A percentile compares a stretch with the other conserved stretches of the same genome.
These are phyloP conservation scores for Verbena officinalis DNA, from an alignment of 257 asterid species.

Conservation along the genomic window DNA sequence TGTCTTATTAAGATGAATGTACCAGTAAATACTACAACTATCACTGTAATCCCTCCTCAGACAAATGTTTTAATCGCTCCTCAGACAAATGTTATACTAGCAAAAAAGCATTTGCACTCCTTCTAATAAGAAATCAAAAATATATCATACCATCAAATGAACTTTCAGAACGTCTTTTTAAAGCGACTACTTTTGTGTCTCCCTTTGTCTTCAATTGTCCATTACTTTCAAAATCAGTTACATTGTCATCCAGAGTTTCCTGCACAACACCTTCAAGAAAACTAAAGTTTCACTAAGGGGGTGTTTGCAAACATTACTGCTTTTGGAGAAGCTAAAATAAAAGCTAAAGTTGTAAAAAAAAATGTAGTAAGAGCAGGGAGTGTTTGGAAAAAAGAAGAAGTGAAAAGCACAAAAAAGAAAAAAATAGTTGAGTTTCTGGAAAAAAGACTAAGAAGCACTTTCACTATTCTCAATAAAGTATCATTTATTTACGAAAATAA, in stretches of 20 bases:
- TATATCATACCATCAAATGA: conserved; percentile 50
- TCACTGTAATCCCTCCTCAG: conserved; percentile 16
- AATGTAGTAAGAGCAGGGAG: no score
- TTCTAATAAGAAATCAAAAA: not conserved
- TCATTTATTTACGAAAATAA: no score
- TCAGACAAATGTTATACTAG: conserved; percentile 10
- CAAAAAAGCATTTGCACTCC: not conserved
- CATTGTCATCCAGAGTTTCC: conserved; percentile 38
- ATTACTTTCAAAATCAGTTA: conserved; percentile 27
- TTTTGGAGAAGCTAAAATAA: no score
- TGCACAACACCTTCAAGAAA: conserved; percentile 48
- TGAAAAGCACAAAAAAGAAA: no score
- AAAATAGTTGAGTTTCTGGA: no score
- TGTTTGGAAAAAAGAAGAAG: no score
- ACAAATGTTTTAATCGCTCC: conserved; percentile 1
- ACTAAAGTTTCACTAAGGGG: conserved; percentile 24
- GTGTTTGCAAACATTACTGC: no score
- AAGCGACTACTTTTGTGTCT: conserved; percentile 37
- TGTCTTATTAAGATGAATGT: conserved; percentile 9
- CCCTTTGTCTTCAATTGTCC: conserved; percentile 37
- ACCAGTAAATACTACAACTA: conserved; percentile 15
- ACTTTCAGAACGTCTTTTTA: conserved; percentile 62
- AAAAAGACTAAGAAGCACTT: no score
- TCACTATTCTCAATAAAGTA: no score
- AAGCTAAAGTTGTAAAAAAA: no score